These are phyloP conservation scores for Schizosaccharomyces japonicus DNA, from an alignment of 805 yeast species.

Conservation along the genomic window DNA sequence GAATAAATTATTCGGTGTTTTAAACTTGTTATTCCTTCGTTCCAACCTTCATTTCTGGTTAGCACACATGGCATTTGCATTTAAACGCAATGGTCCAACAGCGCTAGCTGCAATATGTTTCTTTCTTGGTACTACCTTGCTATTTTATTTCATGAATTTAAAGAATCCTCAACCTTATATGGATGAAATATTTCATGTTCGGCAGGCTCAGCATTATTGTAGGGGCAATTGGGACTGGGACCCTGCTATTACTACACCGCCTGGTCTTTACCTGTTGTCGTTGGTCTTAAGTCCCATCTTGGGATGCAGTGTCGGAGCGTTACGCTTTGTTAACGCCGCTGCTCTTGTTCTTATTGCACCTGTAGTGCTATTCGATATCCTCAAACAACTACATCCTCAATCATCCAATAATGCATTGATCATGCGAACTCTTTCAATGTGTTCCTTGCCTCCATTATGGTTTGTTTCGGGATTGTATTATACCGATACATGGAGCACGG, in stretches of 20 bases:
- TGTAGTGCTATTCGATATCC: background rate
- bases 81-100: too few species aligned
- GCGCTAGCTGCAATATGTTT: too few species aligned
- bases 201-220: slow-evolving; percentile 51
- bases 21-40: too few species aligned
- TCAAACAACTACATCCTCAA: background rate
- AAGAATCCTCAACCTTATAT: slow-evolving; percentile 13
- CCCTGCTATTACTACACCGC: slow-evolving; percentile 85
- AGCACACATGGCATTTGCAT: too few species aligned
- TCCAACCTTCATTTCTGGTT: too few species aligned
- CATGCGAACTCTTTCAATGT: background rate
- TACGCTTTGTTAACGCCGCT: background rate
- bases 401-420: background rate
- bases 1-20: too few species aligned
- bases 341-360: background rate
- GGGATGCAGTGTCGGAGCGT: background rate
- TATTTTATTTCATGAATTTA: too few species aligned
- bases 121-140: too few species aligned
- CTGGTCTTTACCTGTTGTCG: slow-evolving; percentile 46
- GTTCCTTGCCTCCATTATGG: slow-evolving; percentile 42
- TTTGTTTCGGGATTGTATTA: slow-evolving; percentile 60
- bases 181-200: slow-evolving; percentile 63
- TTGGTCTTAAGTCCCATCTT: background rate
- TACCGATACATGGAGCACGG: slow-evolving; percentile 83
- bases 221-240: slow-evolving; percentile 54